These are phyloP conservation scores for Hymenoscyphus occultus DNA, from an alignment of 2,329 filamentous ascomycete species.

Conservation along the genomic window DNA sequence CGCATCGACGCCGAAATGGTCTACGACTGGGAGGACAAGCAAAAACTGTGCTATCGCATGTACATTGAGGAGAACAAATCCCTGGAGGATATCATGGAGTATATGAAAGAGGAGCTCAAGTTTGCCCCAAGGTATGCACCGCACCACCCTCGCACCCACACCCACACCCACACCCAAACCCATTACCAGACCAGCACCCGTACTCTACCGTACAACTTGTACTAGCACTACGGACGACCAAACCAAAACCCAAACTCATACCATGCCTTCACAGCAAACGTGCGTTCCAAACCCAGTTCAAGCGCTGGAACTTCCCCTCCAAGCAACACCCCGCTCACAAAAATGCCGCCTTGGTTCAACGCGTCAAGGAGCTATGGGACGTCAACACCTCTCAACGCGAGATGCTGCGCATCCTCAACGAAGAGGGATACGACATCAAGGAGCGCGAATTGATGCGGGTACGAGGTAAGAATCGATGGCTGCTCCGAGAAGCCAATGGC, in stretches of 20 bases:
- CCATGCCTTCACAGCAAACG: conserved; percentile 56
- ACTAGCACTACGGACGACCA: conserved; percentile 10
- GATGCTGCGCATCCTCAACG: conserved; percentile 67
- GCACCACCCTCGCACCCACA: no score
- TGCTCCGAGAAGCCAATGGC: conserved; percentile 60
- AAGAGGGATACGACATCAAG: conserved; percentile 72
- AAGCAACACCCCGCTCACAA: conserved; percentile 72
- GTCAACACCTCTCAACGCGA: conserved; percentile 68
- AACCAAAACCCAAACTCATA: conserved; percentile 11
- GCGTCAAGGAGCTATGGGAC: conserved; percentile 77
- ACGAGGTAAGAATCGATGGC: conserved; percentile 65
- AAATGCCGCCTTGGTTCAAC: conserved; percentile 62
- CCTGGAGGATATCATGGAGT: conserved; percentile 71
- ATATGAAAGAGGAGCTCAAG: conserved; percentile 61
- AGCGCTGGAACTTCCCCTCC: conserved; percentile 73
- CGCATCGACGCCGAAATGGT: conserved; percentile 37
- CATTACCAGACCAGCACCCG: conserved; percentile 12
- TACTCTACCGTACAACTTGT: conserved; percentile 27
- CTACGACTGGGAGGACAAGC: conserved; percentile 67
- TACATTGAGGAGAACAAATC: conserved; percentile 75
- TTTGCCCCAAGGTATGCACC: conserved; percentile 66
- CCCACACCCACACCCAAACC: no score
- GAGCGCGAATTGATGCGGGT: conserved; percentile 68
- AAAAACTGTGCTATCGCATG: conserved; percentile 63
- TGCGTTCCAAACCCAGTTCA: conserved; percentile 73